Base-by-base conservation (phyloP, 495 filamentous ascomycete genomes). In the Daldinia caldariorum region DNA sequence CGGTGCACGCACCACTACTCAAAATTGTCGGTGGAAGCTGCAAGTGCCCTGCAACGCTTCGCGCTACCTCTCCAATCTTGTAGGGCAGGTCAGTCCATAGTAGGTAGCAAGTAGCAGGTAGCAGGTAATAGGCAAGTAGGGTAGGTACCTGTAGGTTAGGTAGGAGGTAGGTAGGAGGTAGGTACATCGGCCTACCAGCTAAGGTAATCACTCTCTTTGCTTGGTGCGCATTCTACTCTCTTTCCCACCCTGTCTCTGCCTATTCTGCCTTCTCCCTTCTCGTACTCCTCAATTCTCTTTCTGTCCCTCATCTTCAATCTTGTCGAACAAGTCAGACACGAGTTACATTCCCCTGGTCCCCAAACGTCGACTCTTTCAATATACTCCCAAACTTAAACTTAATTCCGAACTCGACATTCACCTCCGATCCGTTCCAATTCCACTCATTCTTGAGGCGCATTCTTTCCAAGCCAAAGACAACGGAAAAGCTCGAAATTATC, bases 171-270 rank as follows among this genome's bases (percentile, higher is more conserved):
- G n/a, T n/a, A n/a, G n/a, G n/a, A n/a, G n/a, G 35, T 12, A 69
- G 67, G 67, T 70, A 70, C 67, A 56, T 61, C 51, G 47, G 41
- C 49, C 53, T 56, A 26, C 26, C 26, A 37, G 31, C 32, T 53
- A 53, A 67, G 55, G 63, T 72, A 72, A 55, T 54, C 57, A 69
- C 61, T 63, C 66, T 69, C 70, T 76, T 77, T 72, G 71, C 69
- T 70, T 73, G 75, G 75, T 74, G 58, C 70, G 72, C 70, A 71
- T 69, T 72, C 72, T 65, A 74, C 76, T 67, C 72, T 76, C 74
- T 74, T 76, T 74, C 66, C 78, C 69, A 66, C 70, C 69, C 35
- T 54, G 34, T 20, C 32, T 20, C 32, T 37, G 18, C 55, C 64
- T 67, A 66, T 61, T 74, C 67, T 61, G 47, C 74, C 74, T 74